These are phyloP conservation scores for Arachnopeziza araneosa DNA, from an alignment of 2,329 filamentous ascomycete species.

Conservation along the genomic window DNA sequence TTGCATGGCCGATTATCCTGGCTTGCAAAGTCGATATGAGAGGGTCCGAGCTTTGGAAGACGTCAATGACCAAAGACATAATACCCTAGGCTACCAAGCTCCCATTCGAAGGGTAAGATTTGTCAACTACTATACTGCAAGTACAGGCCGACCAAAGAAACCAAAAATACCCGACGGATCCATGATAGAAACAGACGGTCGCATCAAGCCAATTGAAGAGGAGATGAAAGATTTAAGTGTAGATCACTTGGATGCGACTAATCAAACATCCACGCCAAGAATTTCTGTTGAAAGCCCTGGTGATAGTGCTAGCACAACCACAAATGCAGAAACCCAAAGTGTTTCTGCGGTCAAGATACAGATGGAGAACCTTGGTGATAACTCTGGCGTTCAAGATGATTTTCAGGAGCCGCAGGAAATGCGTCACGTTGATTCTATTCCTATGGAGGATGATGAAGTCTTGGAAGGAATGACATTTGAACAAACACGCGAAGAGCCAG, in stretches of 20 bases:
- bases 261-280: constrained; percentile 15
- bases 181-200: constrained; percentile 14
- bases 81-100: constrained; percentile 17
- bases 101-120: constrained; percentile 60
- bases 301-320: constrained; percentile 30
- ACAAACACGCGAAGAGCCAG: not conserved
- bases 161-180: constrained; percentile 29
- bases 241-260: constrained; percentile 5
- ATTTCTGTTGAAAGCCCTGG: constrained; percentile 43
- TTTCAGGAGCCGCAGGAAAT: constrained; percentile 24
- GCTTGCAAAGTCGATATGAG: constrained; percentile 64
- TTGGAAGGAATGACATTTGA: not conserved
- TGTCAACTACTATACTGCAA: constrained; percentile 87
- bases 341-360: constrained; percentile 14
- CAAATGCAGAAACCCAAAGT: constrained; percentile 24
- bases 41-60: constrained; percentile 67
- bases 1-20: constrained; percentile 70
- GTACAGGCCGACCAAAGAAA: constrained; percentile 62
- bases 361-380: constrained; percentile 22
- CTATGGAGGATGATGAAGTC: constrained; percentile 30
- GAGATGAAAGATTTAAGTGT: constrained; percentile 23
- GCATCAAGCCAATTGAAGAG: constrained; percentile 12
- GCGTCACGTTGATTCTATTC: constrained; percentile 36
- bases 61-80: constrained; percentile 47
- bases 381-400: constrained; percentile 23